Percentiles rank a stretch among this genome's conserved stretches.
phyloP scores from a whole-genome alignment of 805 yeast genomes.

The Pichia occidentalis region DNA sequence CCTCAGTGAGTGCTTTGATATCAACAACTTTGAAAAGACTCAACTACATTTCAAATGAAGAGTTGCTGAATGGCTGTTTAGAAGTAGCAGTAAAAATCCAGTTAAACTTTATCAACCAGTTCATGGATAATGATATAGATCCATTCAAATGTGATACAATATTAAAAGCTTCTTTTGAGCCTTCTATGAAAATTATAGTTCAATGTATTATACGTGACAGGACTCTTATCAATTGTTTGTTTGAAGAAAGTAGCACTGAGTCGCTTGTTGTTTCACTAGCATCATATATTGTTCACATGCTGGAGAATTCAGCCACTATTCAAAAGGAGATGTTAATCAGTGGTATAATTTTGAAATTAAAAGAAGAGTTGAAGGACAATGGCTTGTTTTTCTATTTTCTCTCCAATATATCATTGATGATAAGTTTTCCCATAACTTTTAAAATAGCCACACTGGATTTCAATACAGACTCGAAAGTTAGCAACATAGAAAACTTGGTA shows the following conservation, averaged over 20 bases:
- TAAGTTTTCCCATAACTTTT: conserved; percentile 23
- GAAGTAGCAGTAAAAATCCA: conserved; percentile 1
- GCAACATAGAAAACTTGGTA: conserved; percentile 15
- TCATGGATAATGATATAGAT: neutral
- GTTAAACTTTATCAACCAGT: conserved; percentile 2
- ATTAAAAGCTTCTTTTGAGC: neutral
- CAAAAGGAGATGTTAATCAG: conserved; percentile 22
- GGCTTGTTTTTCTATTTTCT: conserved; percentile 28
- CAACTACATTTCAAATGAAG: conserved; percentile 4
- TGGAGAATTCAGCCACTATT: conserved; percentile 18
- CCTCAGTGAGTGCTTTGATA: conserved; percentile 2
- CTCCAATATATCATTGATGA: conserved; percentile 21
- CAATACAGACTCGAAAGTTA: conserved; percentile 14
- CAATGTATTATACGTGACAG: conserved; percentile 3
- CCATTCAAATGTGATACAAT: neutral
- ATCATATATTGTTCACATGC: conserved; percentile 19
- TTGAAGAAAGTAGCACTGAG: conserved; percentile 9
- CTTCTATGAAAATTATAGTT: conserved; percentile 7
- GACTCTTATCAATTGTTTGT: neutral
- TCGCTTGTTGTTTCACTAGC: conserved; percentile 5
- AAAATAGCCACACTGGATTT: conserved; percentile 16
- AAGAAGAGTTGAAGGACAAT: conserved; percentile 22
- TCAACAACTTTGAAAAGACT: conserved; percentile 5
- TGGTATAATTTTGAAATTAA: conserved; percentile 20
- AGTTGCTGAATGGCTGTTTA: conserved; percentile 1